Base-by-base conservation (phyloP, 805 yeast genomes). In the Schwanniomyces polymorphus region DNA sequence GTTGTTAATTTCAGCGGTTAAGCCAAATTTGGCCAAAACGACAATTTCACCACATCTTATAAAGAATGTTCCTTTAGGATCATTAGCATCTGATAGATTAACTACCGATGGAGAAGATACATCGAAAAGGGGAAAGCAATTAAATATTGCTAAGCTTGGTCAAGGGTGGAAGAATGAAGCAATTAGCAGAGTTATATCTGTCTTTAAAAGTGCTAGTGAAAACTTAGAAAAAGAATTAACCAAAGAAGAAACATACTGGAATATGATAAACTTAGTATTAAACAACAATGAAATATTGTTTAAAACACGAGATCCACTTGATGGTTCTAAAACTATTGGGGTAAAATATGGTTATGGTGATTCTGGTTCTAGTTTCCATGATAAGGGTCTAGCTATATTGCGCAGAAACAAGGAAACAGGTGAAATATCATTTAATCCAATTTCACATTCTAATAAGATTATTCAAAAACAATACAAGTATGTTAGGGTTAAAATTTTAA, bases 281-380 rank as follows among this genome's bases (percentile, higher is more conserved):
- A 63, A 69, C 4, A 72, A 77, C 47, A 63, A 66, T 42, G 96
- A 88, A 59, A 82, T 84, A 1, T 63, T 91, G 10, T 84, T 85
- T 58, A 88, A 86, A 54, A 75, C 85, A 23, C 76, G 83, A 45
- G 84, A 80, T 46, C 83, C 82, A 7, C 25, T 52, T 7, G 61
- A 56, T 17, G 74, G 75, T 28, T 63, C 75, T 0, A 74, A 81
- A 16, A 79, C 81, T 8, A 76, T 91, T 38, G 95, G 92, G 4
- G 86, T 92, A 31, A 89, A 88, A 57, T 94, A 87, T 60, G 98
- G 98, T 0, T 92, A 81, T 68, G 91, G 86, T 14, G 97, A 91
- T 64, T 83, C 96, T 0, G 99, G 98, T 0, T 88, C 96, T 1
- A 79, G 74, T 17, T 89, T 81, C 57, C 72, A 69, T 48, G 91